Base-by-base conservation (phyloP, 208 protist genomes). In the Acanthamoeba sp. region DNA sequence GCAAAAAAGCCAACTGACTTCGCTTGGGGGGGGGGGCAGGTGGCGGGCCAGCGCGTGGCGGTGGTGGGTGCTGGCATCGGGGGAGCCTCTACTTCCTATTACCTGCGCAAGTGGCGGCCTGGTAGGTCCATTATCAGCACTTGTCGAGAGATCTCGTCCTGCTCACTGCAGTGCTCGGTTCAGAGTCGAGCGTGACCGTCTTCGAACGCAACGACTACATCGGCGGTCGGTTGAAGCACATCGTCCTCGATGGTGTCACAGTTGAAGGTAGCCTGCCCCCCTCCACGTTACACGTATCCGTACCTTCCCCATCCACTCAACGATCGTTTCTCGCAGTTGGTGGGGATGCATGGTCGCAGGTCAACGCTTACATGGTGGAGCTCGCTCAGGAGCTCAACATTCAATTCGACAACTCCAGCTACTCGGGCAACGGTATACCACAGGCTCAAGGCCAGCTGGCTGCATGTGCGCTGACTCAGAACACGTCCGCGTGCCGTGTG, bases 191-290 rank as follows among this genome's bases (percentile, higher is more conserved):
- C 34, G 24, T 91, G 14, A 91, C 85, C 0, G 57, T 91, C 24
- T 91, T 91, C 24, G 85, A 91, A n/a, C 85, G 59, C 12, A 91
- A 71, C 57, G 85, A 91, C 85, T 91, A 91, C 85, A 91, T 91
- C 36, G 85, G 85, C 34, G 85, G 85, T 3, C 48, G 85, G 32
- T 50, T 91, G 24, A 91, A 91, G 57, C 55, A 91, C 55, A 50
- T 71, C 12, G 36, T 91, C 1, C 40, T 87, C 16, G 78, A 87
- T 20, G 78, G 78, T 2, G 78, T 91, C 16, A 69, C 55, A 27
- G 55, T 71, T 2, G 85, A 71, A 64, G 85, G 85, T n/a, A 10
- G 3, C 78, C 18, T 36, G 5, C 22, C 24, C 36, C 2, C 27
- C 16, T 40, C 48, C 48, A 62, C 29, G 29, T n/a, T 62, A 5